Conservation (phyloP, 2,329 filamentous ascomycete species). For the Davidsoniella australis region DNA sequence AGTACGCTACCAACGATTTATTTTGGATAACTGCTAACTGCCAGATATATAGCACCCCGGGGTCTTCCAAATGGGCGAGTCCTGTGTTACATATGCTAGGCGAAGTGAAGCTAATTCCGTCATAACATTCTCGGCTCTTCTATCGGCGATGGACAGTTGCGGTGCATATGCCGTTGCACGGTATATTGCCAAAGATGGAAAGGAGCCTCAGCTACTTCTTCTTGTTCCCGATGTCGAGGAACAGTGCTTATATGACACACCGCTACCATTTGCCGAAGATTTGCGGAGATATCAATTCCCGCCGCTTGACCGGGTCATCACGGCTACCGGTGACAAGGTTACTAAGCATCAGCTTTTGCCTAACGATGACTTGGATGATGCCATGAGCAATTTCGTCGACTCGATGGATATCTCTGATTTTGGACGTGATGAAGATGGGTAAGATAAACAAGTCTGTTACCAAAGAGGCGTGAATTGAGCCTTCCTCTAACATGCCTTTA, state of each 20-base stretch:
- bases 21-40: slow-evolving; percentile 1
- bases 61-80: slow-evolving; percentile 70
- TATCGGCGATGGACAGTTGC: slow-evolving; percentile 71
- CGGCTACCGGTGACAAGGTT: slow-evolving; percentile 64
- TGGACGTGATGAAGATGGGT: slow-evolving; percentile 60
- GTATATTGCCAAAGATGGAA: slow-evolving; percentile 68
- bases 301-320: slow-evolving; percentile 72
- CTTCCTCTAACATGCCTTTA: slow-evolving; percentile 12
- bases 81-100: slow-evolving; percentile 60
- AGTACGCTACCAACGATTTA: slow-evolving; percentile 1
- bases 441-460: slow-evolving; percentile 16
- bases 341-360: slow-evolving; percentile 75
- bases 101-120: slow-evolving; percentile 66
- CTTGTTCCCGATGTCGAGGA: slow-evolving; percentile 65
- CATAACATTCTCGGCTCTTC: slow-evolving; percentile 72
- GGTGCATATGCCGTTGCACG: slow-evolving; percentile 76
- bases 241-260: slow-evolving; percentile 77
- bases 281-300: slow-evolving; percentile 82
- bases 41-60: slow-evolving; percentile 48
- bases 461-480: neutral
- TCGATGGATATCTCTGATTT: slow-evolving; percentile 70
- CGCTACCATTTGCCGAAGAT: slow-evolving; percentile 86
- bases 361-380: slow-evolving; percentile 50
- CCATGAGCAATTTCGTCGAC: slow-evolving; percentile 87
- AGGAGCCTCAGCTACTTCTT: slow-evolving; percentile 59